Percentiles rank a stretch among this genome's conserved stretches.
Conservation (phyloP, 148 eudicot genomes). For the Cornus suecica region DNA sequence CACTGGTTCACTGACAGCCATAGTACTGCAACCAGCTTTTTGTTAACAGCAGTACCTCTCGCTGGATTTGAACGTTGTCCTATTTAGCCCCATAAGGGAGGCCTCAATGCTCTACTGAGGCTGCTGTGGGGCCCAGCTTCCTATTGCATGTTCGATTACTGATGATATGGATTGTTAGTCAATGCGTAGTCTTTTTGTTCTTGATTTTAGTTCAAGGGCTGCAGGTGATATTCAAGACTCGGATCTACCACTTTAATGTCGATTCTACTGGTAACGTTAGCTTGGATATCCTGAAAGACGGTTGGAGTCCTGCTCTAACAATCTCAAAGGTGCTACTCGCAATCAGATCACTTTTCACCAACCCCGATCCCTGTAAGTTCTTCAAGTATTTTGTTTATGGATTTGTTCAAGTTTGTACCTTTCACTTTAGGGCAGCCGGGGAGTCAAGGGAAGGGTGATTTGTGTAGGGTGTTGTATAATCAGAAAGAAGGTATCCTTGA, state of each 20-base stretch:
- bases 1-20: neutral
- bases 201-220: slow-evolving; percentile 32
- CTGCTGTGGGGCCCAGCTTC: neutral
- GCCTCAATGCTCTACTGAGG: neutral
- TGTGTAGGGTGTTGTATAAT: neutral
- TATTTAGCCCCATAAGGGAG: neutral
- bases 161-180: neutral
- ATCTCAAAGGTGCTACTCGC: slow-evolving; percentile 79
- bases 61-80: neutral
- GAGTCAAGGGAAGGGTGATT: neutral
- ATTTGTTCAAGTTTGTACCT: neutral
- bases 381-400: slow-evolving; percentile 4
- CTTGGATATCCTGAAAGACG: slow-evolving; percentile 77
- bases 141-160: neutral
- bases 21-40: neutral
- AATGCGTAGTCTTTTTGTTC: slow-evolving; percentile 1
- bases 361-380: slow-evolving; percentile 71
- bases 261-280: slow-evolving; percentile 71
- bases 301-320: slow-evolving; percentile 95
- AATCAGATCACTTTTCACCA: slow-evolving; percentile 60
- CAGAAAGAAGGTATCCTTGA: neutral
- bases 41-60: neutral
- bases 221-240: slow-evolving; percentile 88
- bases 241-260: slow-evolving; percentile 92
- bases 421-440: neutral